These are phyloP conservation scores for Elsinoe fawcettii DNA, from an alignment of 2,329 filamentous ascomycete genomes.

Conservation along the genomic window DNA sequence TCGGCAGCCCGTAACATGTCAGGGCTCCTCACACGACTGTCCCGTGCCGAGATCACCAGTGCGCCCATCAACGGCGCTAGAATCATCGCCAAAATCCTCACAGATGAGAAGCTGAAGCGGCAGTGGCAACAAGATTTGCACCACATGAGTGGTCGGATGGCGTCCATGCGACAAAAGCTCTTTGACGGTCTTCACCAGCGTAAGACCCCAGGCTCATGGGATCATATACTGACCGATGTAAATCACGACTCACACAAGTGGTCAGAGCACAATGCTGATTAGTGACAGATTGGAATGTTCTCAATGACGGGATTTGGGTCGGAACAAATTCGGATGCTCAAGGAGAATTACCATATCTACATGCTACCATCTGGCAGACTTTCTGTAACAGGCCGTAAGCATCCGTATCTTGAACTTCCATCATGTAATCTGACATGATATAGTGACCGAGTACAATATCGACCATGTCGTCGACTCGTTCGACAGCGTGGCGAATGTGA, in stretches of 20 bases:
- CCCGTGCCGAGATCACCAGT: constrained; percentile 90
- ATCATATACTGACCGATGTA: too few relatives aligned
- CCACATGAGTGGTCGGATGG: constrained; percentile 88
- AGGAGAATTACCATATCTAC: constrained; percentile 63
- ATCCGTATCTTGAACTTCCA: too few relatives aligned
- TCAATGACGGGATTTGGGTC: constrained; percentile 72
- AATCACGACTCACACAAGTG: too few relatives aligned
- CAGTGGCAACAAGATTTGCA: constrained; percentile 83
- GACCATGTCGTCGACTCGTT: too few relatives aligned
- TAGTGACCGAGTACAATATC: too few relatives aligned
- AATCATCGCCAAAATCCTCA: constrained; percentile 71
- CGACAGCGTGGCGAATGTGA: too few relatives aligned
- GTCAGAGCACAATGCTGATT: too few relatives aligned
- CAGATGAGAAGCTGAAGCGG: constrained; percentile 64
- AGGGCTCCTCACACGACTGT: constrained; percentile 79
- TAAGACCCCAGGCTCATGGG: constrained; percentile 78
- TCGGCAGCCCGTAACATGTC: constrained; percentile 51
- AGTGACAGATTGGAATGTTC: constrained; percentile 77
- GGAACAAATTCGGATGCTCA: constrained; percentile 59
- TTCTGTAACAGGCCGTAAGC: constrained; percentile 6
- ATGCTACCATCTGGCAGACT: constrained; percentile 36
- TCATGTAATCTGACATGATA: too few relatives aligned
- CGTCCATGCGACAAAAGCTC: constrained; percentile 70
- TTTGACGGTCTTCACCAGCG: constrained; percentile 69
- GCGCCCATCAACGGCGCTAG: constrained; percentile 83